phyloP scores from a whole-genome alignment of 495 filamentous ascomycete genomes.

The Tuber microsphaerosporum region DNA sequence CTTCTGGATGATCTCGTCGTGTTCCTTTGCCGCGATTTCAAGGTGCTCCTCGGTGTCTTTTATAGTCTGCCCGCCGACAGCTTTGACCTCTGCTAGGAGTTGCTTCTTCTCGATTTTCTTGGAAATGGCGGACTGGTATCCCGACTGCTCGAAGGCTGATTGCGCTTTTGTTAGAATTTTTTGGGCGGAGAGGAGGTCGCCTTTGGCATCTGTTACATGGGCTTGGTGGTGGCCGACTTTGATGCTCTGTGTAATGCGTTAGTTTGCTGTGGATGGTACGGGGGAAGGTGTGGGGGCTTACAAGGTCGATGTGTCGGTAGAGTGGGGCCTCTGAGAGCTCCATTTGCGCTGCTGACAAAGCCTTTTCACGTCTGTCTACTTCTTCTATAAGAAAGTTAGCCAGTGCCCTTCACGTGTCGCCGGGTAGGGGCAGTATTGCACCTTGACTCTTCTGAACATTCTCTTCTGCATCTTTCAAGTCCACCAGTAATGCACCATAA shows the following conservation, averaged over 20 bases:
- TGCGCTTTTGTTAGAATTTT: conserved; percentile 16
- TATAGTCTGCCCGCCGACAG: conserved; percentile 7
- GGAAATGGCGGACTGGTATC: conserved; percentile 19
- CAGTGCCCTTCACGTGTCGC: background rate
- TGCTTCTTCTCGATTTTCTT: conserved; percentile 17
- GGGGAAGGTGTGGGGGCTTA: background rate
- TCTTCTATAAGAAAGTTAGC: conserved; percentile 10
- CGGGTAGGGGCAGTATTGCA: background rate
- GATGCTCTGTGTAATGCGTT: conserved; percentile 15
- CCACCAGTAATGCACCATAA: conserved; percentile 22
- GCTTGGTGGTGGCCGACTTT: conserved; percentile 19
- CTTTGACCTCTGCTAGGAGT: conserved; percentile 10
- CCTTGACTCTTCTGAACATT: conserved; percentile 15
- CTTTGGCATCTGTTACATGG: conserved; percentile 8
- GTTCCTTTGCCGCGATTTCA: conserved; percentile 8
- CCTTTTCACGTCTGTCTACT: conserved; percentile 7
- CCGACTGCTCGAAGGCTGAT: conserved; percentile 13
- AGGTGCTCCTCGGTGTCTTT: conserved; percentile 12
- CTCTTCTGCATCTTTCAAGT: conserved; percentile 19
- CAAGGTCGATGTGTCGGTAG: conserved; percentile 13
- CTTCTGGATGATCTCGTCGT: conserved; percentile 10
- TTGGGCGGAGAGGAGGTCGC: conserved; percentile 8
- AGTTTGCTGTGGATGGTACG: background rate
- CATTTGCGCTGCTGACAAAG: conserved; percentile 9
- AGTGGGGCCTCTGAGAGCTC: conserved; percentile 16